phyloP scores from a whole-genome alignment of 352 stramenopile genomes.

The Phytophthora pini region DNA sequence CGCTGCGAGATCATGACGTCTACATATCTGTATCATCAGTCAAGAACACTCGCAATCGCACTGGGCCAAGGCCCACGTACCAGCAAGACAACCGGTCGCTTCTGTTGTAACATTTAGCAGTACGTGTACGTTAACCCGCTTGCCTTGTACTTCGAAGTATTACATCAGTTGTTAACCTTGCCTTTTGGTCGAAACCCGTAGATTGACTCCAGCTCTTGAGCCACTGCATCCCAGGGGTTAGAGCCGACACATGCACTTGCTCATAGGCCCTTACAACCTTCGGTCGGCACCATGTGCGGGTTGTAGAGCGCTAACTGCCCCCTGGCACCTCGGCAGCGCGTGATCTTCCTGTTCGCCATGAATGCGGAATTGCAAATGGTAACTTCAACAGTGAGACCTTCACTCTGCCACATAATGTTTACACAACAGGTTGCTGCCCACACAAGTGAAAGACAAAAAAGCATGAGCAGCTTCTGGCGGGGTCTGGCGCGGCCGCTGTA shows the following conservation, averaged over 20 bases:
- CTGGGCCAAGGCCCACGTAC: constrained; percentile 18
- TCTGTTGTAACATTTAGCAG: constrained; percentile 26
- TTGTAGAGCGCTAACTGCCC: constrained; percentile 69
- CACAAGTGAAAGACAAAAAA: background rate
- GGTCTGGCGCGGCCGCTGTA: constrained; percentile 70
- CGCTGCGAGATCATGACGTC: constrained; percentile 83
- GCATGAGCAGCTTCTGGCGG: constrained; percentile 63
- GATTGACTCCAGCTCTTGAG: constrained; percentile 55
- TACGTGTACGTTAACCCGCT: background rate
- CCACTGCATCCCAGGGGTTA: constrained; percentile 34
- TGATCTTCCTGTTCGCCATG: constrained; percentile 39
- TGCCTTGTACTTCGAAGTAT: background rate
- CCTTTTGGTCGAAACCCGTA: constrained; percentile 67
- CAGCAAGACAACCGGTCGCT: constrained; percentile 60
- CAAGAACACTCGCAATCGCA: background rate
- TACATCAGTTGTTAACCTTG: constrained; percentile 1
- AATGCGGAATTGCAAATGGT: constrained; percentile 14
- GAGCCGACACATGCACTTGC: background rate
- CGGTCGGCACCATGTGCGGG: constrained; percentile 46
- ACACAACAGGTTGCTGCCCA: constrained; percentile 12
- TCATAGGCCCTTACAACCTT: constrained; percentile 36
- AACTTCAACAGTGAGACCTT: constrained; percentile 50
- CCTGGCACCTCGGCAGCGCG: constrained; percentile 47
- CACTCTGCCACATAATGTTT: constrained; percentile 36
- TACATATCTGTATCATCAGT: constrained; percentile 23